Base-by-base conservation (phyloP, 331 rosid species). In the Cucumis variabilis region DNA sequence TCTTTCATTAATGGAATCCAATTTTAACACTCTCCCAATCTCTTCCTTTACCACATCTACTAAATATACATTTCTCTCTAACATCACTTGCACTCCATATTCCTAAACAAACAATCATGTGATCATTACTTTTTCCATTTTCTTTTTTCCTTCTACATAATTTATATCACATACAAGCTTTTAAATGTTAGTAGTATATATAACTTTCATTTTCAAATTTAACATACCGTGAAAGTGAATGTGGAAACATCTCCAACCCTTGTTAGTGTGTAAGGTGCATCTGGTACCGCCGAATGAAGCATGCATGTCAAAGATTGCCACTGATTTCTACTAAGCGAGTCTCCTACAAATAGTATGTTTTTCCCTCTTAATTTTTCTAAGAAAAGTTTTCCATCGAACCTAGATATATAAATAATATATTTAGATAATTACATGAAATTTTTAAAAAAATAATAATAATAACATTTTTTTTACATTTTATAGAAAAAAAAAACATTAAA, bases 261-360 rank as follows among this genome's bases (percentile, higher is more conserved):
- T 5, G 84, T 82, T 17, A 92, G 0, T 13, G 88, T 91, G 86
- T 94, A 95, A 28, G 51, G 82, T 23, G 99, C 85, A 71, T 58
- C 48, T 48, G 99, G 98, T 25, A 93, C 80, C 1, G 93, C 83
- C 0, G 92, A 90, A 70, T 95, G 96, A 85, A 97, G 98, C 93
- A 93, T 68, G 88, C 99, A 97, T 15, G 98, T 93, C 51, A 97
- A 87, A 3, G 99, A 97, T 66, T 94, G 96, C 99, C 99, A 97
- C 85, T 97, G 99, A 62, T 97, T 95, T 82, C 89, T 62, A 91
- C 99, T 97, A 8, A 97, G 88, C 4, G 99, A 95, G 74, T 97
- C 99, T 87, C 99, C 99, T 2, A 97, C 98, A 25, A 97, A 97
- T 97, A 97, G 96, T 33, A 97, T 92, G 85, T 96, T 93, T 82